Base-by-base conservation (phyloP, 257 asterid genomes). In the Plantago ovata region DNA sequence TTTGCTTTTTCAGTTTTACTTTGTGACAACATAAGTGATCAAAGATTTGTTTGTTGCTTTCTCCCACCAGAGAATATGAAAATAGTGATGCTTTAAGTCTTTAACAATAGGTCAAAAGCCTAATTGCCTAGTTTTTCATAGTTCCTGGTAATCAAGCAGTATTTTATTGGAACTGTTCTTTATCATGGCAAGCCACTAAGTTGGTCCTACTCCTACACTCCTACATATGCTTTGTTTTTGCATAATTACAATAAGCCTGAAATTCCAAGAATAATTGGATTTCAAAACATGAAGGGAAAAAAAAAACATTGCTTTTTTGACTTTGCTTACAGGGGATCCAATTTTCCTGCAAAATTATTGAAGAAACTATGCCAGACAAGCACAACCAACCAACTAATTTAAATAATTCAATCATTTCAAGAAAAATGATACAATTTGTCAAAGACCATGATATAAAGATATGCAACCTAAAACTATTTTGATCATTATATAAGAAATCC, bases 111-210 rank as follows among this genome's bases (percentile, higher is more conserved):
- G 56, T 50, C 56, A 50, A 50, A 50, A 22, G 38, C 38, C 56
- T 50, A 50, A 22, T 18, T 50, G 19, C 56, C 56, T 50, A 50
- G 56, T 50, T 48, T 28, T 28, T 8, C 36, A 28, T n/a, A 28
- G 36, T 28, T 28, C 36, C 36, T 3, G 36, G 36, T 28, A 28
- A 28, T 28, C 36, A 28, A 24, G 32, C 5, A 64, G 59, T 36
- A 60, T 68, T 9, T 60, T 18, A 28, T 7, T 42, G 52, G 51
- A 32, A 53, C 65, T 32, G 65, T 63, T 55, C 62, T 52, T 40
- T 63, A 58, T 71, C 63, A 67, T 61, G 70, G 67, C 54, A 63
- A 56, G 63, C 74, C 74, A 73, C 77, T 66, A 71, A 63, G 28
- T 58, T 63, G 74, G 74, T 59, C 82, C 74, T n/a, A n/a, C n/a